Conservation (phyloP, 2,329 filamentous ascomycete species). For the Eutypa lata region DNA sequence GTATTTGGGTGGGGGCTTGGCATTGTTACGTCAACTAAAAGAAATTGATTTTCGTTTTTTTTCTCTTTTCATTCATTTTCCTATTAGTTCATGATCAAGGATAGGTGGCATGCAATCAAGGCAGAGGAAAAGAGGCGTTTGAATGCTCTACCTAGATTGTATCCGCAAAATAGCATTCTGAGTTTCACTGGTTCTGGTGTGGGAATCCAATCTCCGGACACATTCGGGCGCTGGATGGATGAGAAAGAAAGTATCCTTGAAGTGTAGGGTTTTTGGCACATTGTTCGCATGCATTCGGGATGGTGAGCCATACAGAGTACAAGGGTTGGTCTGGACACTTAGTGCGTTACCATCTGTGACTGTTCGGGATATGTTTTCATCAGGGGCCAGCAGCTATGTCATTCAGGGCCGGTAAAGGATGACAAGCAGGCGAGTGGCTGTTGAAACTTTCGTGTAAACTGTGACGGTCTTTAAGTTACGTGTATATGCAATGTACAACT, state of each 20-base stretch:
- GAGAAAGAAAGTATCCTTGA: constrained; percentile 10
- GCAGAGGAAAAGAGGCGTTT: constrained; percentile 26
- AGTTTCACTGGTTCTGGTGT: constrained; percentile 31
- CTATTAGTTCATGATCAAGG: constrained; percentile 6
- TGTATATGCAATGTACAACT: too few species aligned
- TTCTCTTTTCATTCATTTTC: constrained; percentile 7
- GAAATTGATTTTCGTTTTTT: constrained; percentile 5
- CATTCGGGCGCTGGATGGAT: constrained; percentile 13
- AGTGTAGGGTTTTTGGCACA: constrained; percentile 6
- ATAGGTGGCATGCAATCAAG: constrained; percentile 6
- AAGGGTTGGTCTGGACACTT: not conserved
- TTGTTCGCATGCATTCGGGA: not conserved
- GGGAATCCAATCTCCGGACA: constrained; percentile 18
- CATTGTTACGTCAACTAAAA: constrained; percentile 4
- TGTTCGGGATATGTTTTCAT: not conserved
- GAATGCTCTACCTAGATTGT: constrained; percentile 38
- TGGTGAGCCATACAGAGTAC: not conserved
- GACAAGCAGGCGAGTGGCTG: not conserved
- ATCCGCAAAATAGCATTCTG: constrained; percentile 40
- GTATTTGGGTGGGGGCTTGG: not conserved
- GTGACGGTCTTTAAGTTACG: too few species aligned
- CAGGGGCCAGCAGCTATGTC: not conserved
- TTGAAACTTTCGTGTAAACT: too few species aligned
- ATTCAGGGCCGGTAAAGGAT: not conserved
- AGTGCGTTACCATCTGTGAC: not conserved